Base-by-base conservation (phyloP, 331 rosid genomes). In the Malus hybrid region DNA sequence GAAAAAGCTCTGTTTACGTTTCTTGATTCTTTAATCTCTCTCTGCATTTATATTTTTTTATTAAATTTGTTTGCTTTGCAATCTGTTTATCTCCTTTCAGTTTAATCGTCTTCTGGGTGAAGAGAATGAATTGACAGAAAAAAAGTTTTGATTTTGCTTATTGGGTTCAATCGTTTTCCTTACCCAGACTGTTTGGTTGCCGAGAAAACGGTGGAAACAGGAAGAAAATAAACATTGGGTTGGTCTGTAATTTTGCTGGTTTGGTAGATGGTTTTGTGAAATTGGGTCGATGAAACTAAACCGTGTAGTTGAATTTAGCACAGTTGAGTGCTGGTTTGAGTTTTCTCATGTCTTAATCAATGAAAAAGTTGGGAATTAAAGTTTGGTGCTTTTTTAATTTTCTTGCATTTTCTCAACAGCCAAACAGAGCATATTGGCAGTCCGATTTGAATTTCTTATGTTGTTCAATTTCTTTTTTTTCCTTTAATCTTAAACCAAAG, bases 151-250 rank as follows among this genome's bases (percentile, higher is more conserved):
- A 50, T 80, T 73, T 36, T 84, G 56, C 36, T 73, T 82, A 48
- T 66, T 67, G 75, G 83, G 44, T 80, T 42, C 48, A 73, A 82
- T 75, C 69, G 56, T 64, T 63, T 76, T 79, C 75, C 73, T 78
- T 73, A 77, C 83, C 79, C 78, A 39, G 18, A 80, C 75, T 82
- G 83, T 78, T 84, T 86, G 79, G 79, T 84, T 79, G 86, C 90
- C 77, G 67, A 76, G 90, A 81, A 86, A 83, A 82, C 57, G 69
- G 83, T 48, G 79, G 78, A 83, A 76, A 76, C 74, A 13, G 48
- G 57, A 55, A 34, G 56, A 31, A 48, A 79, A 74, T 22, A 14
- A 54, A 54, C 5, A 18, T 54, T 54, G 22, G 22, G 13, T 48
- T 74, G 75, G 77, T 57, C 33, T 34, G 64, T 57, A 60, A 63